Base-by-base conservation (phyloP, 768 basidiomycete genomes). In the Neoboletus subvelutipes region DNA sequence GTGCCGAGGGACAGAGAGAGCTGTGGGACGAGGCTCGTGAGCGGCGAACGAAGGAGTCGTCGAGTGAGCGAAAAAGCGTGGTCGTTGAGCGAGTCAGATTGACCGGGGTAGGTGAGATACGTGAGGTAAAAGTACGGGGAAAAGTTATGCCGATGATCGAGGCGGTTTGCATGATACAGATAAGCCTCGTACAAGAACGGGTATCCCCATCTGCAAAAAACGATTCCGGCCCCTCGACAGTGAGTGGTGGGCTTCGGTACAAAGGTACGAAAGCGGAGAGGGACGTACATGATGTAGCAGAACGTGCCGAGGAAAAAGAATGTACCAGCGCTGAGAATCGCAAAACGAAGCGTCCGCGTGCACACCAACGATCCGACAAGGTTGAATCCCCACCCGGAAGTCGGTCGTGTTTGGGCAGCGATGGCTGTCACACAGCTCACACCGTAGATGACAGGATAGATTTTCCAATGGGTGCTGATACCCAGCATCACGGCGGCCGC, bases 121-220 rank as follows among this genome's bases (percentile, higher is more conserved):
- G 89, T 93, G 34, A 89, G 85, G 70, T 98, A 98, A 74, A 97
- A 98, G 76, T 98, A 97, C 0, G 94, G 92, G 7, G 95, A 94
- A 74, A 99, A 98, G 71, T 99, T 99, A 73, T 98, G 97, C 54
- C 96, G 88, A 65, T 98, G 95, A 73, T 99, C 97, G 20, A 92
- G 84, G 20, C 97, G 84, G 60, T 87, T 83, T 11, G 92, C 75
- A 63, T 98, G 97, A 70, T 98, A 98, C 15, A 98, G 78, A 71
- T 94, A 98, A 1, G 97, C 87, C 69, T 98, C 90, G 54, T 90
- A 79, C 20, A 98, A 73, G 77, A 98, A 97, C 0, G 96, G 88
- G 60, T 88, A 79, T 18, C 97, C 97, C 95, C 97, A 99, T 49
- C 96, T 98, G 63, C 45, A 43, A 28, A 50, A 36, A 46, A 31